Base-by-base conservation (phyloP, 2,329 filamentous ascomycete genomes). In the Penicillium digitatum region DNA sequence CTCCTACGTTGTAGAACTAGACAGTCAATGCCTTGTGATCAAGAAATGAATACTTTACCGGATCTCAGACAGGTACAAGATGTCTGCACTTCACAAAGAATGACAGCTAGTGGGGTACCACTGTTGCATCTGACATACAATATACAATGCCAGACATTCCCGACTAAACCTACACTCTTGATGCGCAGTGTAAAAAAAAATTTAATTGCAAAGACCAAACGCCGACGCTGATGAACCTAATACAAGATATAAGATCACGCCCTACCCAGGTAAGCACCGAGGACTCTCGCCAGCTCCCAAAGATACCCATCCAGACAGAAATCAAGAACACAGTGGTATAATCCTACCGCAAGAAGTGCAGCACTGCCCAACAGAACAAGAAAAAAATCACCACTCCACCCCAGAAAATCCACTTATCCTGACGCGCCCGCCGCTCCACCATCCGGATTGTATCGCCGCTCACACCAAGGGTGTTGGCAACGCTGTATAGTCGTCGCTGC, bases 321-420 rank as follows among this genome's bases (percentile, higher is more conserved):
- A 26, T 3, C 24, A 48, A 39, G 3, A 39, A 11, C 18, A 49
- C 47, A 24, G 35, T n/a, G 9, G 24, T 45, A 31, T 39, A n/a
- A 14, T 10, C 37, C 16, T 74, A 93, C 70, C 89, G 79, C 74
- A 99, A 73, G 70, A 84, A 97, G 74, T 92, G 88, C 69, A 99
- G 71, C 53, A 95, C 91, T 61, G 94, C 76, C 85, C 90, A 97
- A 74, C 93, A 96, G 71, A 99, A 99, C 35, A 83, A 69, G 66
- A 97, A 89, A 73, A 99, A 99, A 34, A 94, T 74, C 5, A 95
- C 74, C 3, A 93, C 90, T 0, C 94, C 91, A 0, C 79, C 88
- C 81, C 88, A 89, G 72, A 99, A 99, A 34, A 99, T 95, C 91
- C 92, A 97, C 76, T 96, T 97, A 72, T 99, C 94, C 78, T 97